Evolutionary conservation across 768 basidiomycete species (phyloP), one percentile per base, ranked within the genome.

Genomic region (Trametes sanguinea): DNA sequence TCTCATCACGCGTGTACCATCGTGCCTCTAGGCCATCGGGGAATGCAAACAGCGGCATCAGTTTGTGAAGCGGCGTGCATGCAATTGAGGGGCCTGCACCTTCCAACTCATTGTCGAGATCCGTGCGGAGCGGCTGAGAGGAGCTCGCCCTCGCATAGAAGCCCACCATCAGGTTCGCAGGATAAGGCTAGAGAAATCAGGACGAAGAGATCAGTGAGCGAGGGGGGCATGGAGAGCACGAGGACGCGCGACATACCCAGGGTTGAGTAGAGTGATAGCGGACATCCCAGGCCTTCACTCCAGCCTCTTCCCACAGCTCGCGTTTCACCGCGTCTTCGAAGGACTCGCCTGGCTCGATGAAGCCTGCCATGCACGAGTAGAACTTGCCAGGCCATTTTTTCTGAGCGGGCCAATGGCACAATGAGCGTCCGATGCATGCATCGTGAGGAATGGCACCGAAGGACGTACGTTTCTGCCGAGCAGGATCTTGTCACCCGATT

Each of bases 281-380:
- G 29, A 95, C 83, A 65, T 93, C 82, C 78, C 88, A 89, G 27
- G 93, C 92, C 50, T 81, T 83, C n/a, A 98, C 83, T 4, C 96
- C 96, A 2, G 93, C 92, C 74, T 98, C 96, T 73, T 99, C 96
- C 87, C 93, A 93, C 73, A 96, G 88, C 74, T 98, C 96, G 42
- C 96, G 83, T 54, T 83, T 80, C 33, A 98, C 95, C 2, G 95
- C 90, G 67, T 98, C 95, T 71, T 99, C 96, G 65, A 97, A 89
- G 0, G 90, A 86, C 73, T 99, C 96, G 9, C 90, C 95, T 4
- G 95, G 94, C 72, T 98, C 96, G 47, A 95, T 83, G 71, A 98
- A 98, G 2, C 96, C 96, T 1, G 95, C 94, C 32, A 98, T 76
- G 48, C 93, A 92, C 1, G 94, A 95, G 75, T 94, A 97, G 61